These are phyloP conservation scores for Coemansia sp. DNA, from an alignment of 192 early-diverging fungal genomes.

Conservation along the genomic window DNA sequence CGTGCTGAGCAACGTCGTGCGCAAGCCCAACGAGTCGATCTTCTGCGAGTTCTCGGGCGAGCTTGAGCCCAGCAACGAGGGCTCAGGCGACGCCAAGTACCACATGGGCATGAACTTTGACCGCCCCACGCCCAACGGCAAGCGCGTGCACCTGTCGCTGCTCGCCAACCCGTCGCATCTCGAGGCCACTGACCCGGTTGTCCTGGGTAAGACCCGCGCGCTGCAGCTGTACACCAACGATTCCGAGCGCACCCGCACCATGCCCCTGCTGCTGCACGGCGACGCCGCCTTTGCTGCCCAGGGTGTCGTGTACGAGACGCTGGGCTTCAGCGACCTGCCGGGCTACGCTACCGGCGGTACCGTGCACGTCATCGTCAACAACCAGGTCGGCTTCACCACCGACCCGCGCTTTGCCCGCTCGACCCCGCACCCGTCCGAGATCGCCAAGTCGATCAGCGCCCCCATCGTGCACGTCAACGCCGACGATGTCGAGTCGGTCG, in stretches of 20 bases:
- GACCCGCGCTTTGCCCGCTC: slow-evolving; percentile 94
- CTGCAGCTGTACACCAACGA: slow-evolving; percentile 94
- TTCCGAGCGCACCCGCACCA: slow-evolving; percentile 71
- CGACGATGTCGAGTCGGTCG: slow-evolving; percentile 96
- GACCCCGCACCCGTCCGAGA: slow-evolving; percentile 95
- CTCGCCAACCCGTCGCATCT: slow-evolving; percentile 99
- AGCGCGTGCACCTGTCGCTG: slow-evolving; percentile 94
- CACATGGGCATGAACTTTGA: slow-evolving; percentile 94
- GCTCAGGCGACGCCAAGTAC: slow-evolving; percentile 96
- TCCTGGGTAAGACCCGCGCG: slow-evolving; percentile 96
- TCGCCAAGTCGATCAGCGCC: slow-evolving; percentile 93
- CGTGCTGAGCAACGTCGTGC: slow-evolving; percentile 97
- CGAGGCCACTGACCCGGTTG: slow-evolving; percentile 96
- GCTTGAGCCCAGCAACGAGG: slow-evolving; percentile 82
- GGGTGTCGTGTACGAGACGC: slow-evolving; percentile 96
- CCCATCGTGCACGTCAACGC: slow-evolving; percentile 99
- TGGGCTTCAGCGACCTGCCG: slow-evolving; percentile 92
- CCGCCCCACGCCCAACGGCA: slow-evolving; percentile 93
- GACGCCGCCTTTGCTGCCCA: slow-evolving; percentile 98
- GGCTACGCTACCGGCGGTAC: slow-evolving; percentile 96
- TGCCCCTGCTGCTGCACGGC: slow-evolving; percentile 95
- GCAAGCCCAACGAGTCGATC: slow-evolving; percentile 97
- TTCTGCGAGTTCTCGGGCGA: slow-evolving; percentile 96
- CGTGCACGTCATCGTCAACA: slow-evolving; percentile 97
- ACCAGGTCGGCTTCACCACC: slow-evolving; percentile 99